These are phyloP conservation scores for Herpetospermum pedunculosum DNA, from an alignment of 306 rosid species.

Conservation along the genomic window DNA sequence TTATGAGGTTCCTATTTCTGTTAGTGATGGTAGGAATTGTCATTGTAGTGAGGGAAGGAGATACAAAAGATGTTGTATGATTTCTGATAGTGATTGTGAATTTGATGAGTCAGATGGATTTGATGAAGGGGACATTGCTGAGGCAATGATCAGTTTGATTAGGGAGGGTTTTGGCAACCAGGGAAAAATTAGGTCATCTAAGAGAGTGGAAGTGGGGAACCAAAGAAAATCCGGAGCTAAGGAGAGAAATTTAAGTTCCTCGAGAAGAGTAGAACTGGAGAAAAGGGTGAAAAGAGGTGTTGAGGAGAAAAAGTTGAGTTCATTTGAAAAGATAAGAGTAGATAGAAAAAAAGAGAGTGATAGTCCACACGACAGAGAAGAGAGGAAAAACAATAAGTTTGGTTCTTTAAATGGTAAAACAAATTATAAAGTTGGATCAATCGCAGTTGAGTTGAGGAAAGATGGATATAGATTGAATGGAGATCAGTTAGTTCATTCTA, in stretches of 20 bases:
- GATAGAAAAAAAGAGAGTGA: conserved; percentile 15
- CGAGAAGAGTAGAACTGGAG: conserved; percentile 30
- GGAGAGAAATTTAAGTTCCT: conserved; percentile 29
- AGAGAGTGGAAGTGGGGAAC: conserved; percentile 31
- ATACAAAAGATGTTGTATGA: conserved; percentile 19
- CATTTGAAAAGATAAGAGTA: conserved; percentile 1
- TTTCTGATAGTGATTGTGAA: conserved; percentile 27
- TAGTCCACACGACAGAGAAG: neutral
- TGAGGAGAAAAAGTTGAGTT: neutral
- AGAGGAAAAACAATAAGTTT: neutral
- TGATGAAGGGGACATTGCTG: conserved; percentile 36
- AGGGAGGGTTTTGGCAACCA: conserved; percentile 38
- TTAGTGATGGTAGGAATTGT: conserved; percentile 28
- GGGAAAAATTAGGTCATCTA: conserved; percentile 25
- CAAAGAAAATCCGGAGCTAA: conserved; percentile 17
- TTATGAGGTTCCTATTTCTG: conserved; percentile 26
- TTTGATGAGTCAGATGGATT: conserved; percentile 20
- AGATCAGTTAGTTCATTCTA: conserved; percentile 19
- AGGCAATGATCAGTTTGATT: conserved; percentile 61
- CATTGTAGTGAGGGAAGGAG: conserved; percentile 33
- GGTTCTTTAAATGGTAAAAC: conserved; percentile 5
- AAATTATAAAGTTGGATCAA: conserved; percentile 16
- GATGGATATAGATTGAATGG: conserved; percentile 20
- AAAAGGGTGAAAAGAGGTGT: conserved; percentile 17
- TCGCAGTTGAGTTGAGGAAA: conserved; percentile 20